Base-by-base conservation (phyloP, 306 rosid species). In the Vigna reflexopilosa region DNA sequence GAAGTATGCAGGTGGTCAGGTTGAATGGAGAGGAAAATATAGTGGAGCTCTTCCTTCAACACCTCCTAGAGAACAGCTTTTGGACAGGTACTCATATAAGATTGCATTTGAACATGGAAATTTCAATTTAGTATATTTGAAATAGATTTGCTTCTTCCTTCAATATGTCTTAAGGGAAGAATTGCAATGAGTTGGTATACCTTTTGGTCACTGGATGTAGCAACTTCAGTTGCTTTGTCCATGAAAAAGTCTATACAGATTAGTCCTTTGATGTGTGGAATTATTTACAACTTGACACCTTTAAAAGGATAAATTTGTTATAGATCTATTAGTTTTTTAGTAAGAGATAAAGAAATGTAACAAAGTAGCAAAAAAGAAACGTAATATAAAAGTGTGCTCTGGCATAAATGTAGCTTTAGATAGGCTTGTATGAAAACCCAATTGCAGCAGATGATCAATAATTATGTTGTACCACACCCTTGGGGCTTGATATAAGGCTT, bases 11-110 rank as follows among this genome's bases (percentile, higher is more conserved):
- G 95, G 88, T 52, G 90, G 93, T 68, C 84, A 88, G 84, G 93
- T 95, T 78, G 92, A 95, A 45, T 95, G 98, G 98, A 86, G 84
- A 85, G 95, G 96, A 81, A 91, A 87, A 75, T 88, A 81, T 83
- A 80, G 68, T n/a, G 93, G 87, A n/a, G 85, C 28, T 70, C 91
- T 91, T 86, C 96, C 97, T 20, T 96, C 92, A 2, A 79, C 89
- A 56, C 97, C 98, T 56, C 92, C 98, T 0, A 92, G 85, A 85
- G 97, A 95, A 74, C 89, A 92, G 76, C 89, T 95, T 36, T 17
- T 95, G 83, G 98, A 92, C 81, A 89, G 98, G 98, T 94, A 51
- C 71, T 68, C 67, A 20, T 40, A 20, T 47, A 14, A 24, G 63
- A 58, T 50, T 44, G 57, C 72, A 34, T 59, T 62, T 67, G 15